phyloP scores from a whole-genome alignment of 1,139 yeast species.

The Torulaspora globosa region DNA sequence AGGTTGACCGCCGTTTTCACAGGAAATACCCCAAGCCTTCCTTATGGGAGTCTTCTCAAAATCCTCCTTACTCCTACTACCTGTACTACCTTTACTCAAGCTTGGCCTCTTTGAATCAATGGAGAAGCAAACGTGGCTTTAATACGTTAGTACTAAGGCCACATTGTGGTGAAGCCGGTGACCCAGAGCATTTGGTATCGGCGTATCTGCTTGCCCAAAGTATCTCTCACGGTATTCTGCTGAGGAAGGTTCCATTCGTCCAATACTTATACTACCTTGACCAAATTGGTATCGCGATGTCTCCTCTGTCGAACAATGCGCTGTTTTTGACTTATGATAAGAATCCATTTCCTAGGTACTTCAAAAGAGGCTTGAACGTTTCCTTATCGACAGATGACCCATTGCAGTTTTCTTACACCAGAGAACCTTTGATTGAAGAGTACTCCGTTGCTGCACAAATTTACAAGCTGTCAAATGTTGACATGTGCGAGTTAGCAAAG shows the following conservation, averaged over 20 bases:
- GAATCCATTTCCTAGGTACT: conserved; percentile 84
- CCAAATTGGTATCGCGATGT: conserved; percentile 98
- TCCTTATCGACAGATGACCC: conserved; percentile 92
- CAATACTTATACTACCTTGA: conserved; percentile 91
- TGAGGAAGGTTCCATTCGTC: conserved; percentile 89
- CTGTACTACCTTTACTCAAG: conserved; percentile 84
- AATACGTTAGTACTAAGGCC: conserved; percentile 93
- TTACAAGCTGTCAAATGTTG: conserved; percentile 87
- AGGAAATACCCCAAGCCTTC: conserved; percentile 79
- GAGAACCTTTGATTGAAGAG: conserved; percentile 97
- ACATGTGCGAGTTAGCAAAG: conserved; percentile 87
- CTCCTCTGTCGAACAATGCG: conserved; percentile 95
- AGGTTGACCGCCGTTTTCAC: conserved; percentile 75
- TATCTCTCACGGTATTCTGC: conserved; percentile 89
- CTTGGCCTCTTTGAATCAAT: conserved; percentile 75
- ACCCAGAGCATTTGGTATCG: conserved; percentile 90
- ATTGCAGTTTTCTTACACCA: conserved; percentile 89
- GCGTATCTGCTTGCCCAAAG: conserved; percentile 89
- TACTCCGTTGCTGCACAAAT: conserved; percentile 97
- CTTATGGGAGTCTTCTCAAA: conserved; percentile 69
- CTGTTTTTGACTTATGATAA: conserved; percentile 91
- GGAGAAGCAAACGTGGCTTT: conserved; percentile 68
- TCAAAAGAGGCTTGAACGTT: conserved; percentile 88
- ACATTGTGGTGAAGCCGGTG: conserved; percentile 99
- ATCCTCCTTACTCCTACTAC: conserved; percentile 98